Conservation (phyloP, 805 yeast genomes). For the Candida morakotiae region DNA sequence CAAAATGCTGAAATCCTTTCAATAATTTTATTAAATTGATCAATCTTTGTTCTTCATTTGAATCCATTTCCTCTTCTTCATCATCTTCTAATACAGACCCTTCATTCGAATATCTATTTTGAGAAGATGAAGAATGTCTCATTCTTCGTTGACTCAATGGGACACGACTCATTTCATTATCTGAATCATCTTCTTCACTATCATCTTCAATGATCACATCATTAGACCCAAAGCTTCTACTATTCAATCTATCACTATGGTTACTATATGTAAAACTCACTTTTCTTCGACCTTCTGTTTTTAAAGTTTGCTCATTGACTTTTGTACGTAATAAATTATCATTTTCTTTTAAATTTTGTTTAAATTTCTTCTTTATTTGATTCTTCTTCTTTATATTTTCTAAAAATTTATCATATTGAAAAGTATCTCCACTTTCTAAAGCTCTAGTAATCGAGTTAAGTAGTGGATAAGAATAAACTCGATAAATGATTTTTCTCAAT, state of each 20-base stretch:
- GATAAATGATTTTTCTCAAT: conserved; percentile 72
- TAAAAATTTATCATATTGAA: conserved; percentile 7
- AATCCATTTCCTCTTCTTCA: conserved; percentile 7
- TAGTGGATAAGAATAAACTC: conserved; percentile 76
- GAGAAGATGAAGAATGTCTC: conserved; percentile 3
- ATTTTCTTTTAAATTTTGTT: conserved; percentile 1
- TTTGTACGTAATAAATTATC: conserved; percentile 14
- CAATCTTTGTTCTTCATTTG: conserved; percentile 23
- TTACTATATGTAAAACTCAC: conserved; percentile 28
- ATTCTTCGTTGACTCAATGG: conserved; percentile 3
- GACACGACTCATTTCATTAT: conserved; percentile 6
- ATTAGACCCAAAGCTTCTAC: conserved; percentile 2
- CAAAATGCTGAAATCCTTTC: conserved; percentile 52
- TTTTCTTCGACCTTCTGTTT: conserved; percentile 19
- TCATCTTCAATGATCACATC: conserved; percentile 11
- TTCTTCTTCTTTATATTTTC: conserved; percentile 4
- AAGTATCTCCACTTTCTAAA: conserved; percentile 22
- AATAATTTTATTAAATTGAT: conserved; percentile 40
- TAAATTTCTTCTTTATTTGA: not conserved
- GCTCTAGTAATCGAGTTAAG: conserved; percentile 37
- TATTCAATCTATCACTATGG: conserved; percentile 3
- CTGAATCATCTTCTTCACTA: conserved; percentile 10
- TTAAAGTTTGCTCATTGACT: conserved; percentile 19
- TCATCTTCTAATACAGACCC: not conserved
- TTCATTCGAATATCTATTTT: not conserved